Conservation (phyloP, 352 stramenopile genomes). For the Pythium graminicola region DNA sequence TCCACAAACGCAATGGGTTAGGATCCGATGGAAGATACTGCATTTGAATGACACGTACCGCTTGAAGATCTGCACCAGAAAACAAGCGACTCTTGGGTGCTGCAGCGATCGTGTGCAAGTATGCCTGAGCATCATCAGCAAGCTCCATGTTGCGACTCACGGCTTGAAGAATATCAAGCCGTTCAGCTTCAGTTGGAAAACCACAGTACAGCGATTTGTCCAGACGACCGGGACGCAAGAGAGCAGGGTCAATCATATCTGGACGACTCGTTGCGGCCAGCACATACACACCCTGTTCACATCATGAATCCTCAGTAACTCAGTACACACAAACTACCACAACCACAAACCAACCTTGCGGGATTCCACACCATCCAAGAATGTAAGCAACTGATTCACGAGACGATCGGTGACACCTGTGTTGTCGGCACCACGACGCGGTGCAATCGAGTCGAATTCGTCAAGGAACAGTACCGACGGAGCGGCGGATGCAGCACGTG, state of each 20-base stretch:
- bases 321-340: background rate
- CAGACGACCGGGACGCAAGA: slow-evolving; percentile 94
- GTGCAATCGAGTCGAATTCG: slow-evolving; percentile 99
- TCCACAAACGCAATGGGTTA: background rate
- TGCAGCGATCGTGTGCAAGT: slow-evolving; percentile 65
- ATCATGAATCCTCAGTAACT: slow-evolving; percentile 14
- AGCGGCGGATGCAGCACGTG: slow-evolving; percentile 84
- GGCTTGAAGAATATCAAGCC: slow-evolving; percentile 71
- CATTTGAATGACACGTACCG: slow-evolving; percentile 37
- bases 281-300: slow-evolving; percentile 99
- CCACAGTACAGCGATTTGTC: slow-evolving; percentile 93
- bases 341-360: background rate
- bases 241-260: slow-evolving; percentile 96
- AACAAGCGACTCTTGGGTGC: slow-evolving; percentile 76
- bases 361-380: slow-evolving; percentile 97
- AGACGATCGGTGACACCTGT: slow-evolving; percentile 97
- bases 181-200: slow-evolving; percentile 76
- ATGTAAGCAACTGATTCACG: slow-evolving; percentile 99
- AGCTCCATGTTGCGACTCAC: slow-evolving; percentile 78
- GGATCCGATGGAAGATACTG: background rate
- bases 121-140: slow-evolving; percentile 49
- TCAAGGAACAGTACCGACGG: slow-evolving; percentile 99
- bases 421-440: slow-evolving; percentile 90
- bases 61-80: slow-evolving; percentile 91
- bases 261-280: slow-evolving; percentile 94